phyloP scores from a whole-genome alignment of 495 filamentous ascomycete genomes.

The Astrothelium subdiscretum region DNA sequence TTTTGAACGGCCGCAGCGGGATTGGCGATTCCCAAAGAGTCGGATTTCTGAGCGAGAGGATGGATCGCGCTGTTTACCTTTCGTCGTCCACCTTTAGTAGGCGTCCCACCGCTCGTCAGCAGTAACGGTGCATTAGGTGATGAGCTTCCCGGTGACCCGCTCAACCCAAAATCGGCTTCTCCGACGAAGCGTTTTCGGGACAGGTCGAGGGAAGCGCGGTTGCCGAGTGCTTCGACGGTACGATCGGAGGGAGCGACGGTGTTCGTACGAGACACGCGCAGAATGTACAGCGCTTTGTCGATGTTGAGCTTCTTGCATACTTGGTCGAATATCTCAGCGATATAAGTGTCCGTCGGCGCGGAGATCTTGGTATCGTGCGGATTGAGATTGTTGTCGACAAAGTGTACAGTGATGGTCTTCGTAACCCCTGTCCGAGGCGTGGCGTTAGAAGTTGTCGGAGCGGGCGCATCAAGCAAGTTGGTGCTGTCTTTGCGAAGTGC shows the following conservation, averaged over 20 bases:
- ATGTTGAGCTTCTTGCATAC: conserved; percentile 81
- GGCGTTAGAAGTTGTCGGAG: conserved; percentile 34
- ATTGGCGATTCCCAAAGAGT: conserved; percentile 23
- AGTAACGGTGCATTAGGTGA: conserved; percentile 69
- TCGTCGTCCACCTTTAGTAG: background rate
- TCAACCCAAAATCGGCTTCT: conserved; percentile 61
- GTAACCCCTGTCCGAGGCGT: conserved; percentile 63
- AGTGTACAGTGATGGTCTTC: conserved; percentile 77
- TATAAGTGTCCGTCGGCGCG: conserved; percentile 85
- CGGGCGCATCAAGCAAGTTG: conserved; percentile 35
- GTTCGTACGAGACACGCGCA: conserved; percentile 75
- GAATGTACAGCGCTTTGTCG: conserved; percentile 78
- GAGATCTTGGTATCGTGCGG: conserved; percentile 36
- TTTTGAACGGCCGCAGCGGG: conserved; percentile 28
- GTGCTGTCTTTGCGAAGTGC: conserved; percentile 28
- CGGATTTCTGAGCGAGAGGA: conserved; percentile 63
- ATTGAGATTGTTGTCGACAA: conserved; percentile 59
- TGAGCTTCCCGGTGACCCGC: conserved; percentile 67
- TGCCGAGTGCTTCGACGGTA: conserved; percentile 78
- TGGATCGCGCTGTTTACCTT: conserved; percentile 37
- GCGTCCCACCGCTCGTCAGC: conserved; percentile 25
- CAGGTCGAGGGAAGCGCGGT: conserved; percentile 74
- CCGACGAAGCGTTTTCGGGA: conserved; percentile 74
- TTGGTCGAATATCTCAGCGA: conserved; percentile 85
- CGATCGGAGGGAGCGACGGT: conserved; percentile 78